phyloP scores from a whole-genome alignment of 2,329 filamentous ascomycete species.

The Zasmidium citrigriseum region DNA sequence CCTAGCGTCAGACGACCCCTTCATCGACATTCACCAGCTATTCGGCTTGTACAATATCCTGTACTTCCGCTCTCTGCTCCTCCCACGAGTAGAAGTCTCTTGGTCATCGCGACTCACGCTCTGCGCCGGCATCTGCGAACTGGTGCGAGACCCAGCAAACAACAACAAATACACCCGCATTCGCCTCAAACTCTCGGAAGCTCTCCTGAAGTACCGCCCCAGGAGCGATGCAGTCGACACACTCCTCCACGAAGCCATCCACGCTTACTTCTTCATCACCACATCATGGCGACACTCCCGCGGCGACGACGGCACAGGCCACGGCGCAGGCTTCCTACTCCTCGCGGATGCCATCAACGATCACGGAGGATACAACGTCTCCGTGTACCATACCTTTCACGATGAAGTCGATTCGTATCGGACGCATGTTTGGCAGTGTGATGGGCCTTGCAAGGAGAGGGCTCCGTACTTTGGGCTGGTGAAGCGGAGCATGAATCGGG shows the following conservation, averaged over 20 bases:
- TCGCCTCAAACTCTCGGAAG: conserved; percentile 46
- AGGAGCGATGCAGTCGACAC: conserved; percentile 47
- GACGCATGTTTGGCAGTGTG: conserved; percentile 48
- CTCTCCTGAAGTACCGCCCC: conserved; percentile 47
- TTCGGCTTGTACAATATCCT: conserved; percentile 44
- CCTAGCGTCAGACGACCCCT: conserved; percentile 38
- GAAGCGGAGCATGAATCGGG: conserved; percentile 48
- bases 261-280: conserved; percentile 50
- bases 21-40: conserved; percentile 44
- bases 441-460: conserved; percentile 40
- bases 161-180: conserved; percentile 41
- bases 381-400: conserved; percentile 48
- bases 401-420: conserved; percentile 49
- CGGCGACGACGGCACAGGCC: conserved; percentile 44
- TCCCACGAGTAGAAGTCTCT: conserved; percentile 43
- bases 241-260: conserved; percentile 47
- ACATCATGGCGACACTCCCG: conserved; percentile 45
- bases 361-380: conserved; percentile 44
- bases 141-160: conserved; percentile 39
- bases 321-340: conserved; percentile 45
- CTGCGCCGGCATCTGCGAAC: conserved; percentile 49
- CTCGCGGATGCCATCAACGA: conserved; percentile 48
- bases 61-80: conserved; percentile 45
- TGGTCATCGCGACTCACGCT: conserved; percentile 49
- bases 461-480: conserved; percentile 48